Base-by-base conservation (phyloP, 345 rosid genomes). In the Trapa incisa region DNA sequence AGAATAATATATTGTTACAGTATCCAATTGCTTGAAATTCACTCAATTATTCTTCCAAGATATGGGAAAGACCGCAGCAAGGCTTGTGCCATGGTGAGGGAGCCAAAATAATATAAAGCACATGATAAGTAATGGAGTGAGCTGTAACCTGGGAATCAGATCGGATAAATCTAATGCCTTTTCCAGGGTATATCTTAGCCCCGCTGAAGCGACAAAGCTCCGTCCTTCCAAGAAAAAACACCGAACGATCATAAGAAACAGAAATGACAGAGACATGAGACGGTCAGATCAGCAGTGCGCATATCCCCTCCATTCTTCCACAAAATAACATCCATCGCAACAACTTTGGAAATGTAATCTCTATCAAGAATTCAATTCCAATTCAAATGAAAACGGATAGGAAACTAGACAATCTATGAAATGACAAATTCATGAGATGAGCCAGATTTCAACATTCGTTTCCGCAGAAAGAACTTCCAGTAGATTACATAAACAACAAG, bases 201-300 rank as follows among this genome's bases (percentile, higher is more conserved):
- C 91, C 91, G 8, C 91, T 85, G 66, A 87, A 87, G 14, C 89
- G 94, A 72, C 91, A 87, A 48, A 85, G 90, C 70, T 87, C 87
- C 10, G 88, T 87, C 80, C 85, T 85, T 37, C 48, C 0, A 72
- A 16, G 54, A 11, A 33, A 22, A 68, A 36, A 56, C 1, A 48
- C 41, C 39, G 22, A 67, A 16, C 37, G 6, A 45, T 7, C 12
- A 41, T 39, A 32, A 60, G 52, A 63, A 54, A 4, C 48, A 9
- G 11, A 45, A 4, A 45, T 45, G 48, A 45, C 48, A 7, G 48
- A 2, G 1, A 45, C 11, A 6, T 11, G 5, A 7, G 9, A 45
- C 11, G 48, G 48, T 45, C 48, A 45, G 48, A 45, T 45, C 8
- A 45, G 2, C 11, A 45, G 48, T 7, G 48, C 48, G 11, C 13